Base-by-base conservation (phyloP, 192 early-diverging fungal species). In the Backusella sp. region DNA sequence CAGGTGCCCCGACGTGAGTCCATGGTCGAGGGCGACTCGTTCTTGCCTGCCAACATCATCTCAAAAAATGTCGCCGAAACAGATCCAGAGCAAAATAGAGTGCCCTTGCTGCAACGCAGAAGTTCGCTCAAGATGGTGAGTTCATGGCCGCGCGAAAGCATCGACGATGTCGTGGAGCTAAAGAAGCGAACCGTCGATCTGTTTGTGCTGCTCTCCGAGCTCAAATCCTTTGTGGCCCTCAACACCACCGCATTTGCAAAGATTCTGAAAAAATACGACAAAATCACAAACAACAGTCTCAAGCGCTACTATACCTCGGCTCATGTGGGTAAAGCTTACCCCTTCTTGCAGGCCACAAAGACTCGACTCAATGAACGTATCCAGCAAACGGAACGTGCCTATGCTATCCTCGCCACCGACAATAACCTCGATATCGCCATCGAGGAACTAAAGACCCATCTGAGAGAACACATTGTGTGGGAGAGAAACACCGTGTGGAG, bases 401-500 rank as follows among this genome's bases (percentile, higher is more conserved):
- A 95, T 78, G 92, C 94, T 7, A 77, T 84, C 15, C 76, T 94
- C 26, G 87, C 83, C 34, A 89, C 89, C 1, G 86, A 88, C 70
- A 84, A 84, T 65, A 86, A 91, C 66, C 65, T 90, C 15, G 90
- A 90, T 26, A 77, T 86, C 28, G 94, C 96, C 7, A 83, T 88
- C 34, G 81, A 81, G 1, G 94, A 95, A 70, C 91, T 99, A 36
- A 91, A 93, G 72, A 82, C 86, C 26, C 90, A 94, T 80, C 84
- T 97, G 79, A 89, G 96, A 69, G 96, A 97, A 79, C 92, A 94
- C 49, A 92, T 99, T 77, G 94, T 95, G 4, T 97, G 94, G 93
- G 96, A 99, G 83, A 91, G 97, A 78, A 99, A 97, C 84, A 99
- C 97, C 0, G 91, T 99, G 28, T 99, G 97, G 97, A 87, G 95